phyloP scores from a whole-genome alignment of 768 basidiomycete species.

The Cyclocybe cylindracea region DNA sequence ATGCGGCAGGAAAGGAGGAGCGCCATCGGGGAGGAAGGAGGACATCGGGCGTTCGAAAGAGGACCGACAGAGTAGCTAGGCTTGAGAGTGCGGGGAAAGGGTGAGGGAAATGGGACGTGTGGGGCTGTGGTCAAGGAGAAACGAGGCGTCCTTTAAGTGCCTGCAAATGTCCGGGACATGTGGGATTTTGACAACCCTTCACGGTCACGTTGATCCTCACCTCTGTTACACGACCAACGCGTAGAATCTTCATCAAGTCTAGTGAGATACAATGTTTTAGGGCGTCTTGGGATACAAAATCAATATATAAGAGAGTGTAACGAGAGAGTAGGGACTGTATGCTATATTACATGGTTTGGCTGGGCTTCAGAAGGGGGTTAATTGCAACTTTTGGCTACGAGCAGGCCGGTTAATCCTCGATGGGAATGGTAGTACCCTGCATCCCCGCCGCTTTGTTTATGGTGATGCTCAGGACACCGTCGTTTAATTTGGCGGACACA shows the following conservation, averaged over 20 bases:
- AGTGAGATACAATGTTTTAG: no score
- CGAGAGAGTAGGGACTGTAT: no score
- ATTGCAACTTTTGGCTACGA: neutral
- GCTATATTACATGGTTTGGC: no score
- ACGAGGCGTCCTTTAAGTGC: neutral
- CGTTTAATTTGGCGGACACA: conserved; percentile 63
- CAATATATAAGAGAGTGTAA: no score
- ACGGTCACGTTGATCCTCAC: conserved; percentile 22
- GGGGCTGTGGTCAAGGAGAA: conserved; percentile 2
- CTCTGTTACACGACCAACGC: neutral
- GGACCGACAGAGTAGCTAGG: neutral
- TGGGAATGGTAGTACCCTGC: conserved; percentile 48
- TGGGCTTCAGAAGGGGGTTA: neutral
- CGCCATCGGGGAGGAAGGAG: conserved; percentile 12
- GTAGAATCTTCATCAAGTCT: neutral
- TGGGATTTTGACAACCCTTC: conserved; percentile 24
- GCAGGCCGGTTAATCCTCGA: conserved; percentile 24
- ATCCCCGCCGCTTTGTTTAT: conserved; percentile 64
- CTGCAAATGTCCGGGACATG: conserved; percentile 2
- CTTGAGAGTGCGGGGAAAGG: neutral
- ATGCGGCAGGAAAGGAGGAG: conserved; percentile 2
- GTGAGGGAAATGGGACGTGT: conserved; percentile 3
- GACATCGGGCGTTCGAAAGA: conserved; percentile 1
- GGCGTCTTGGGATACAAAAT: no score
- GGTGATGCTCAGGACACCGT: conserved; percentile 68